Percentiles rank a stretch among this genome's conserved stretches.
phyloP scores from a whole-genome alignment of 176 grass and related monocot species.

The Carex cristatella region DNA sequence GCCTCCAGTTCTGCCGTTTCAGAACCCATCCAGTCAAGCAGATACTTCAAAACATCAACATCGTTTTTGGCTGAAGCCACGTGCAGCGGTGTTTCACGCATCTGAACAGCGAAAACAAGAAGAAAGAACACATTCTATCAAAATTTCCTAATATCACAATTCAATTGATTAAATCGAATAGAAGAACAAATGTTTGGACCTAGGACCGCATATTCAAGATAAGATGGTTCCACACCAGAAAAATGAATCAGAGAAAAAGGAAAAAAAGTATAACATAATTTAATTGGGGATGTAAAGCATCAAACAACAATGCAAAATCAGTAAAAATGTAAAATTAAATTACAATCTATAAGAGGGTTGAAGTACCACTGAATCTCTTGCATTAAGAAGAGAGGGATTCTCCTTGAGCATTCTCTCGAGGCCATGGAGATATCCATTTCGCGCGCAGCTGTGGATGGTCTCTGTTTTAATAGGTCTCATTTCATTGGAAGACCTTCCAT shows the following conservation, averaged over 20 bases:
- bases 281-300: background rate
- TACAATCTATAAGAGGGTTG: background rate
- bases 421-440: constrained; percentile 65
- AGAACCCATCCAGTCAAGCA: constrained; percentile 57
- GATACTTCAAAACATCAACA: constrained; percentile 58
- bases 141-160: background rate
- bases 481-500: constrained; percentile 24
- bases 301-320: background rate
- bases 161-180: background rate
- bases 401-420: constrained; percentile 64
- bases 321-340: background rate
- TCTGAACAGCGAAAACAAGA: constrained; percentile 35
- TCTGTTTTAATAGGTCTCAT: constrained; percentile 37
- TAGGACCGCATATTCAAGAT: background rate
- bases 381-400: constrained; percentile 71
- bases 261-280: background rate
- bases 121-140: background rate
- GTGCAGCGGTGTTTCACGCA: constrained; percentile 91
- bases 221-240: background rate
- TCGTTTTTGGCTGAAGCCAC: constrained; percentile 73
- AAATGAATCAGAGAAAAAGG: background rate
- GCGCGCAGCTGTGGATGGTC: constrained; percentile 63
- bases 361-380: constrained; percentile 64
- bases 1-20: constrained; percentile 65
- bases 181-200: background rate